Base-by-base conservation (phyloP, 2,329 filamentous ascomycete genomes). In the Colletotrichum destructivum region DNA sequence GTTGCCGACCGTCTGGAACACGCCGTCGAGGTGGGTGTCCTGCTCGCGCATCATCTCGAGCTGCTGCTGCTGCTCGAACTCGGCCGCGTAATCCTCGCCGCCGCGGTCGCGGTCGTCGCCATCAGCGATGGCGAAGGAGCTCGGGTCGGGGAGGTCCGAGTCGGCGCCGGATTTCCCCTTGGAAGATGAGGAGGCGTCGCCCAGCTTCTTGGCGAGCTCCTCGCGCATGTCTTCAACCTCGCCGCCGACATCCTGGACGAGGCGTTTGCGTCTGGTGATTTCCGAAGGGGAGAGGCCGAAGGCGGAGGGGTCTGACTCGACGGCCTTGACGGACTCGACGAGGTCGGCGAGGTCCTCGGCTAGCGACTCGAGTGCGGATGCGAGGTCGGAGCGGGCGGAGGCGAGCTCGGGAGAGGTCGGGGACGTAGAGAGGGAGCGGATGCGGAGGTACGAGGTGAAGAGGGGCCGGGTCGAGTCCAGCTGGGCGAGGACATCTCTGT, bases 361-460 rank as follows among this genome's bases (percentile, higher is more conserved):
- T 40, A 96, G 90, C 35, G 92, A 87, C 59, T 87, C 85, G 67
- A 96, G 89, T 31, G 92, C 85, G 44, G 83, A 76, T 75, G 90
- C 86, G 77, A 96, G 91, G 76, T 95, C 93, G 67, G 88, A 80
- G 67, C 92, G 89, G 56, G 93, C 96, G 63, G 92, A 91, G 79
- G 93, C 90, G 71, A 99, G 94, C 81, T 99, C 96, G 15, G 94
- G 95, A 21, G 94, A 95, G 54, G 87, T 87, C 16, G 91, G 84
- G 11, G 90, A 88, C 51, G 91, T 92, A 71, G 92, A 89, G 35
- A 97, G 92, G 56, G 95, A 96, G 79, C 95, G 94, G 84, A 99
- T 99, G 79, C 96, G 96, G 54, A 98, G 89, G 86, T 98, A 99
- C 18, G 95, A 98, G 74, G 93, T 92, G 87, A 98, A 98, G 69